phyloP scores from a whole-genome alignment of 805 yeast genomes.

The Candida maris region DNA sequence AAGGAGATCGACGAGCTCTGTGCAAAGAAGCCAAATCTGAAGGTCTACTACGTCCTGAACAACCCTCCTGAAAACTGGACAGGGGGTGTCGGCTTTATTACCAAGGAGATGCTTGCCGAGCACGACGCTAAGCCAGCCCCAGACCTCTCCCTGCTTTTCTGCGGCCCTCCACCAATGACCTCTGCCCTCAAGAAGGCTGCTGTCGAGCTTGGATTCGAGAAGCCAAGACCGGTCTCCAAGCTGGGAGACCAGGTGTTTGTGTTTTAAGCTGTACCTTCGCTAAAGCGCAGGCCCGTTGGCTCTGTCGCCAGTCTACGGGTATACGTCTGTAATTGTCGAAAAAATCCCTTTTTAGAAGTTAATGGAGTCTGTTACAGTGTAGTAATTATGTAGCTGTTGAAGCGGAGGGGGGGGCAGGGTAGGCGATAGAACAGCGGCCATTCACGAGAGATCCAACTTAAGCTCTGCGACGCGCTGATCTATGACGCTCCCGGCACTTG shows the following conservation, averaged over 20 bases:
- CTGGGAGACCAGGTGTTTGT: constrained; percentile 88
- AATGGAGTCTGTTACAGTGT: no score
- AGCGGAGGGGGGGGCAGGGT: no score
- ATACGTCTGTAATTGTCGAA: no score
- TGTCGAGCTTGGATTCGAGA: constrained; percentile 65
- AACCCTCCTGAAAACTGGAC: constrained; percentile 69
- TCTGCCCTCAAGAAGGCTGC: constrained; percentile 80
- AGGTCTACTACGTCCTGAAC: constrained; percentile 71
- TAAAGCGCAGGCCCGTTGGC: no score
- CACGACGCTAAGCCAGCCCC: constrained; percentile 59
- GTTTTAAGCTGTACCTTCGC: constrained; percentile 57
- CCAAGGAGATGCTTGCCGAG: constrained; percentile 64
- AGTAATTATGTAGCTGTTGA: no score
- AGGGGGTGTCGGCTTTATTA: constrained; percentile 77
- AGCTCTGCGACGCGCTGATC: constrained; percentile 45
- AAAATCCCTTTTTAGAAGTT: no score
- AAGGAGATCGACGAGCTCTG: constrained; percentile 72
- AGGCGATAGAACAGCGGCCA: no score
- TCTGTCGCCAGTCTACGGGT: no score
- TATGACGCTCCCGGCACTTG: constrained; percentile 33
- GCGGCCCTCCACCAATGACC: constrained; percentile 95
- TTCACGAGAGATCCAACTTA: constrained; percentile 35
- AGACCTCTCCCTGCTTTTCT: constrained; percentile 69
- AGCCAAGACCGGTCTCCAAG: constrained; percentile 86
- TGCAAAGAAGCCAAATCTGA: constrained; percentile 55